phyloP scores from a whole-genome alignment of 1,139 yeast species.

The Pichia norvegensis region DNA sequence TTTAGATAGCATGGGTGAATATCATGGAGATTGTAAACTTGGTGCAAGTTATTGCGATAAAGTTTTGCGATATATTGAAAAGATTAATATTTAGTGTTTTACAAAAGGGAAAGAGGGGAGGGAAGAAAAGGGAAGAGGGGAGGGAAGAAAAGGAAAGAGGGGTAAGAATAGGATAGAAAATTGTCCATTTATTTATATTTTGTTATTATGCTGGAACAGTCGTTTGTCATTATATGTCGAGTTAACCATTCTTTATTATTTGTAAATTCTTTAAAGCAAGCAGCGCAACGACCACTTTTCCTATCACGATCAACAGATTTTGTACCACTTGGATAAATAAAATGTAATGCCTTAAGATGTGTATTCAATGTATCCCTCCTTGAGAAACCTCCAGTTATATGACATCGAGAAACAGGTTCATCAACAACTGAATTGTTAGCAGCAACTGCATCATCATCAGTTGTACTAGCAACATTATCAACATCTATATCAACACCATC shows the following conservation, averaged over 20 bases:
- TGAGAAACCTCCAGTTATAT: constrained; percentile 53
- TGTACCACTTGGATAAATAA: constrained; percentile 51
- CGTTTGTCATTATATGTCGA: constrained; percentile 40
- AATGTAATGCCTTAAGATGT: constrained; percentile 51
- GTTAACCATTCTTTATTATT: constrained; percentile 45
- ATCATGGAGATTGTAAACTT: constrained; percentile 18
- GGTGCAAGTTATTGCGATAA: constrained; percentile 18
- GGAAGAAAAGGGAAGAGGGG: background rate
- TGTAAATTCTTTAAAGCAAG: constrained; percentile 44
- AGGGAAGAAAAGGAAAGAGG: too few relatives aligned
- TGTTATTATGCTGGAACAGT: constrained; percentile 38
- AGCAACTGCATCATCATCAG: background rate
- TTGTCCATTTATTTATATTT: constrained; percentile 21
- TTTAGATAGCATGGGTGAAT: constrained; percentile 17
- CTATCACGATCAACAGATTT: constrained; percentile 37
- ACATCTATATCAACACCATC: background rate
- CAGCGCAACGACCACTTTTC: constrained; percentile 48
- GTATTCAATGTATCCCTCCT: constrained; percentile 53
- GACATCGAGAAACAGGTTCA: constrained; percentile 34
- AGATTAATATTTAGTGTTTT: background rate
- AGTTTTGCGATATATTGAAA: constrained; percentile 13
- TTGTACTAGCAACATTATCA: background rate
- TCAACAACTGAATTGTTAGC: too few relatives aligned
- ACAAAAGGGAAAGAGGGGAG: background rate
- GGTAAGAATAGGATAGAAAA: too few relatives aligned